Base-by-base conservation (phyloP, 2,329 filamentous ascomycete genomes). In the Clarireedia homoeocarpa region DNA sequence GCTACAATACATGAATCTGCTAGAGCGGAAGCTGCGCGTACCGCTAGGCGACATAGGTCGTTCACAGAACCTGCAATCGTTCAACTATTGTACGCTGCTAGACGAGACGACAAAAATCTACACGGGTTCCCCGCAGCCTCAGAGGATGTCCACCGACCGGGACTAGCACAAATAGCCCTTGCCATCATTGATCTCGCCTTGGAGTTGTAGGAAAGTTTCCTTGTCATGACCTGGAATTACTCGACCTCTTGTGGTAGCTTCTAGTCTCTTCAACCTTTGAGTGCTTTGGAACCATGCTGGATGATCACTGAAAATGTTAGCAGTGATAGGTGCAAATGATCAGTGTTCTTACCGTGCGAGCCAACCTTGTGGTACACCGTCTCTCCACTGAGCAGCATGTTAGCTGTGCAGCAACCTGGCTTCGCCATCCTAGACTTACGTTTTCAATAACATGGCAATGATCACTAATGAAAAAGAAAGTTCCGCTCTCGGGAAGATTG, bases 401-500 rank as follows among this genome's bases (percentile, higher is more conserved):
- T 44, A 48, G 54, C 5, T 49, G 20, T 5, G 20, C 23, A 20
- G 15, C 26, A 23, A 23, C 24, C 36, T 17, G n/a, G 23, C 48
- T 30, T 30, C 20, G 14, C 12, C 6, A 17, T 15, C 26, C 15
- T 27, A 4, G 14, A 60, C 64, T 51, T 61, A 64, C 58, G 53
- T 71, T 66, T 46, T 69, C 65, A 48, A 64, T 64, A 14, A 70
- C 66, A 55, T 70, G 68, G 34, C 62, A 70, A 38, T 70, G 68
- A 52, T 70, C 69, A 54, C 64, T 67, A 46, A 66, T 69, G 53
- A 68, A 70, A 57, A 71, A 63, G 47, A 70, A 70, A 3, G 67
- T 69, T 1, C 68, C 69, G 10, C 57, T 64, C 17, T 70, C 63
- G 2, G 45, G 60, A 34, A 71, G 61, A 53, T 69, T 70, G 26